phyloP scores from a whole-genome alignment of 495 filamentous ascomycete genomes.

The Hypoxylon fragiforme region DNA sequence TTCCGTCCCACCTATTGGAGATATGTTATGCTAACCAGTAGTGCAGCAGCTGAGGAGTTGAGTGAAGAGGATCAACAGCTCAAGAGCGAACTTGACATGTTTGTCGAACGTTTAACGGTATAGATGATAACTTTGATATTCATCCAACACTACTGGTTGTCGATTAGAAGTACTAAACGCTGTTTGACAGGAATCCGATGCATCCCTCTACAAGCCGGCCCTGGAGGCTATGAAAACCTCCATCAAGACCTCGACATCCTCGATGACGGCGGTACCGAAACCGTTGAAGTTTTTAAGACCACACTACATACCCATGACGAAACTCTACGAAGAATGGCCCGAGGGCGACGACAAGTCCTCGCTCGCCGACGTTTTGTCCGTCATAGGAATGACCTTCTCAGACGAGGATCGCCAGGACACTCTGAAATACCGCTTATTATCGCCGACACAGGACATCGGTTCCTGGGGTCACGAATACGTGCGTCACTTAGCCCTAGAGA shows the following conservation, averaged over 20 bases:
- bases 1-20: conserved; percentile 5
- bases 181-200: conserved; percentile 75
- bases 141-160: neutral
- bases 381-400: conserved; percentile 98
- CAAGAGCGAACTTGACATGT: conserved; percentile 97
- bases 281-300: conserved; percentile 97
- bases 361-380: conserved; percentile 92
- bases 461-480: conserved; percentile 99
- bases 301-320: conserved; percentile 85
- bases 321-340: conserved; percentile 86
- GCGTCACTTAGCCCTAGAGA: conserved; percentile 91
- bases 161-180: neutral
- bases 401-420: conserved; percentile 95
- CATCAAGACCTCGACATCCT: conserved; percentile 98
- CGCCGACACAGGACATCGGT: conserved; percentile 87
- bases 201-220: conserved; percentile 84
- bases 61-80: conserved; percentile 98
- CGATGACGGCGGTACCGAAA: conserved; percentile 98
- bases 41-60: conserved; percentile 72
- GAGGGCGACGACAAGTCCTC: conserved; percentile 82
- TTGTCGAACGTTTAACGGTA: conserved; percentile 93
- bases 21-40: conserved; percentile 9
- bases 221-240: conserved; percentile 94
- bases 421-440: conserved; percentile 88
- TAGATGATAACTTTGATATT: conserved; percentile 24